Conservation (phyloP, 2,329 filamentous ascomycete genomes). For the Ophioceras dolichostomum region DNA sequence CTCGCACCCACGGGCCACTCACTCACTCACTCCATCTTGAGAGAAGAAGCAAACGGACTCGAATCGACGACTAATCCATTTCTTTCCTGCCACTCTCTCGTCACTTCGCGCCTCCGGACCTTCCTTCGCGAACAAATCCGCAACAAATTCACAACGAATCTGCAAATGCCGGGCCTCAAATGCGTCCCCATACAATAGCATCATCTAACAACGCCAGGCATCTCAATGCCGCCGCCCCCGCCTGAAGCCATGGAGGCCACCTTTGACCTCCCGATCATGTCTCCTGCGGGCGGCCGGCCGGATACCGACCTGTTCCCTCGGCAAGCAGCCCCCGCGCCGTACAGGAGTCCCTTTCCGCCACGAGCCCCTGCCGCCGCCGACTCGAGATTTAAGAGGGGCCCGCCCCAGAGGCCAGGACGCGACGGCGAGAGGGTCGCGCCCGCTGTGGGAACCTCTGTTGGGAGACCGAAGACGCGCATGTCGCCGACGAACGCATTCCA, state of each 20-base stretch:
- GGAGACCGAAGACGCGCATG: slow-evolving; percentile 15
- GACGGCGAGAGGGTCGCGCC: slow-evolving; percentile 4
- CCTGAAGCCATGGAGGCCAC: slow-evolving; percentile 11
- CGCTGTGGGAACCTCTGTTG: slow-evolving; percentile 7
- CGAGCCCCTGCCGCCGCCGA: slow-evolving; percentile 5
- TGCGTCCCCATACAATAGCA: slow-evolving; percentile 2
- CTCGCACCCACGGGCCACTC: too few relatives aligned
- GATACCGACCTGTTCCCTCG: slow-evolving; percentile 3
- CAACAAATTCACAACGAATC: too few relatives aligned
- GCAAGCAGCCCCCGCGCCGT: slow-evolving; percentile 3
- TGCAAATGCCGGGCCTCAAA: background rate
- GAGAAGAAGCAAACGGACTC: too few relatives aligned
- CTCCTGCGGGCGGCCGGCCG: slow-evolving; percentile 6
- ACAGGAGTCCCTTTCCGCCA: slow-evolving; percentile 4
- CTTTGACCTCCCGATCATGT: slow-evolving; percentile 10
- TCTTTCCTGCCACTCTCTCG: too few relatives aligned
- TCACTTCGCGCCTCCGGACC: too few relatives aligned
- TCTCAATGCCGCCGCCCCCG: background rate
- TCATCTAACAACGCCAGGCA: too few relatives aligned
- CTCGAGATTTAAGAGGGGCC: slow-evolving; percentile 4
- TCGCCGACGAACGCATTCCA: slow-evolving; percentile 11
- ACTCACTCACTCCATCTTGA: too few relatives aligned
- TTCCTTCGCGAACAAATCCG: too few relatives aligned
- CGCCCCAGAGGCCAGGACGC: slow-evolving; percentile 2
- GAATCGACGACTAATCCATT: too few relatives aligned